These are phyloP conservation scores for Myxozyma melibiosi DNA, from an alignment of 805 yeast genomes.

Conservation along the genomic window DNA sequence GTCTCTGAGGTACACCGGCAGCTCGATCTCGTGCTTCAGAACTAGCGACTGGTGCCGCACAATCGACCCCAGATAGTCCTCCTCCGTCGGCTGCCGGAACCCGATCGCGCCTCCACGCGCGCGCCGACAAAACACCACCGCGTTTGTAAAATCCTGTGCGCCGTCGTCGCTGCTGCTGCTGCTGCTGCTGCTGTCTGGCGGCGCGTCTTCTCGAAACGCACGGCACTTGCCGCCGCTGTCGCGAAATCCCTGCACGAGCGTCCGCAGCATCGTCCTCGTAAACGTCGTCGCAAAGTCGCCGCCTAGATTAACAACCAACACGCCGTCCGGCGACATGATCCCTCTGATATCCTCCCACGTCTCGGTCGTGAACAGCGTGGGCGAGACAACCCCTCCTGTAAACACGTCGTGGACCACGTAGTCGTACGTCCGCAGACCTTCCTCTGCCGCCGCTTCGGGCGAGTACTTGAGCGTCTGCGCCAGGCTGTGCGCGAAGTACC, in stretches of 20 bases:
- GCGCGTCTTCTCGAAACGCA: conserved; percentile 14
- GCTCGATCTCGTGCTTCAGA: conserved; percentile 16
- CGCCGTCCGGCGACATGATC: conserved; percentile 26
- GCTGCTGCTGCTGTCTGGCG: too few relatives aligned
- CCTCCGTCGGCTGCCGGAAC: conserved; percentile 19
- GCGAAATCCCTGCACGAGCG: conserved; percentile 17
- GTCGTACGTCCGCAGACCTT: conserved; percentile 17
- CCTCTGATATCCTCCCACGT: conserved; percentile 22
- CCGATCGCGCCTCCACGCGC: conserved; percentile 7
- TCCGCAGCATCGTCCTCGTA: conserved; percentile 14
- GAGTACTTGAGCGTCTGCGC: background rate
- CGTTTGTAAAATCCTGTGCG: conserved; percentile 14
- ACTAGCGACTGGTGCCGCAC: conserved; percentile 15
- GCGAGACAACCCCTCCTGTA: conserved; percentile 28
- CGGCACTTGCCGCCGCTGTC: conserved; percentile 19
- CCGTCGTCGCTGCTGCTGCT: too few relatives aligned
- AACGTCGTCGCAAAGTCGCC: conserved; percentile 15
- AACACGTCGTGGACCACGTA: conserved; percentile 31
- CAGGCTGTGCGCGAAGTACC: conserved; percentile 7
- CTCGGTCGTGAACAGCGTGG: conserved; percentile 24
- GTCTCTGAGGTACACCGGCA: conserved; percentile 15
- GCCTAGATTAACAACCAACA: conserved; percentile 29
- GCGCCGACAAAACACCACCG: conserved; percentile 27
- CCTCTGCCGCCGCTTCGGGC: conserved; percentile 3
- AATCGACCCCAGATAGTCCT: conserved; percentile 23